Base-by-base conservation (phyloP, 1,284 basidiomycete species). In the Leccinum subrobustum region DNA sequence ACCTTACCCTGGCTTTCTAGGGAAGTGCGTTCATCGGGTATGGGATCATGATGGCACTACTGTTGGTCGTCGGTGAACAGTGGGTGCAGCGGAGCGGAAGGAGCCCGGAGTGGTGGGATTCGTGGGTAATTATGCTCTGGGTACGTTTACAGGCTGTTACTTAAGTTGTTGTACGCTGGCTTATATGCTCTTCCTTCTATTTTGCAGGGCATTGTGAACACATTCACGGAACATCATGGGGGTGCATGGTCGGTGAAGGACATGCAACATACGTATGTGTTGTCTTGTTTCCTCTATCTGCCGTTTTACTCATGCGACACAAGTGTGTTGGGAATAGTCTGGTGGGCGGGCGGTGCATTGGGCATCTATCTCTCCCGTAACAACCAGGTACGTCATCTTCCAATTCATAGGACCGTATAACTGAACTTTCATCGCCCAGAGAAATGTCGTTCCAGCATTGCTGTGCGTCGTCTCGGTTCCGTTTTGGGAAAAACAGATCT, bases 81-180 rank as follows among this genome's bases (percentile, higher is more conserved):
- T 98, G 94, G 93, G 80, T 96, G 2, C 81, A 85, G 63, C 79
- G 85, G 42, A 88, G 79, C 54, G 85, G 86, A 27, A 81, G 81
- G 56, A 91, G 87, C 70, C 95, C 95, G 63, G 96, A 98, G 70
- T 95, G 88, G 85, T 89, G 93, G 80, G 95, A 97, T 75, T 92
- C 89, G 16, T 90, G 88, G 81, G 87, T 97, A 12, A 96, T 97
- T 63, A 89, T 88, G 76, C 76, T 89, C 33, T 96, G 95, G 95
- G 91, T 92, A 70, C 59, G 88, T 78, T 7, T 27, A 18, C 6
- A 9, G 11, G 20, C 37, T 54, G 11, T 18, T 56, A 16, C 29
- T 5, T 14, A 25, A 16, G 20, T 9, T 1, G 6, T 3, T n/a
- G n/a, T 2, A 27, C 51, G 23, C 23, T 4, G 29, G 7, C 33